Conservation (phyloP, 2,329 filamentous ascomycete species). For the Beauveria sp. region DNA sequence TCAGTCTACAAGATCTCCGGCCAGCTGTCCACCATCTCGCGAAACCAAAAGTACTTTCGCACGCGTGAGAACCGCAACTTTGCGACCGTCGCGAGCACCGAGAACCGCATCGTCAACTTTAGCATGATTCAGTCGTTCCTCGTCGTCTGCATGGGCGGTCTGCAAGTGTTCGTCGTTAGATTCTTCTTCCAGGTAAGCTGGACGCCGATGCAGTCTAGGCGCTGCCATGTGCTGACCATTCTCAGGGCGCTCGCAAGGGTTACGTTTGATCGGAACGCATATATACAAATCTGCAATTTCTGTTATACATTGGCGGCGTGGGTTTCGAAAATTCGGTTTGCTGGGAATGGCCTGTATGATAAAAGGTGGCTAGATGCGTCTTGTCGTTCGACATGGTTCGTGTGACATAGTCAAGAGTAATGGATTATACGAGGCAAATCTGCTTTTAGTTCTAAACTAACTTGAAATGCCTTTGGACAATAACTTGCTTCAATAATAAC, state of each 20-base stretch:
- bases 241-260: constrained; percentile 57
- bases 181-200: constrained; percentile 89
- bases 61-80: constrained; percentile 98
- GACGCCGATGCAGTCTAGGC: background rate
- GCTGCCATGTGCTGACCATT: constrained; percentile 4
- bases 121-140: constrained; percentile 85
- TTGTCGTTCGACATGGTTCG: background rate
- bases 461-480: background rate
- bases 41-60: constrained; percentile 99
- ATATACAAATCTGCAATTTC: constrained; percentile 16
- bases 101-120: constrained; percentile 94
- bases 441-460: background rate
- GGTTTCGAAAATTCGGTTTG: constrained; percentile 22
- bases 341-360: constrained; percentile 23
- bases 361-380: constrained; percentile 12
- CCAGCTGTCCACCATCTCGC: constrained; percentile 85
- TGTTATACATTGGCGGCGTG: constrained; percentile 22
- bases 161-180: constrained; percentile 94
- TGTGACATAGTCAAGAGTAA: constrained; percentile 5
- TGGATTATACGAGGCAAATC: constrained; percentile 6
- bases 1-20: constrained; percentile 91
- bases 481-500: background rate
- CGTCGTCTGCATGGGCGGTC: constrained; percentile 88
- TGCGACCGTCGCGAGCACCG: constrained; percentile 92
- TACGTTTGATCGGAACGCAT: constrained; percentile 46